phyloP scores from a whole-genome alignment of 768 basidiomycete genomes.

The Terana coerulea region DNA sequence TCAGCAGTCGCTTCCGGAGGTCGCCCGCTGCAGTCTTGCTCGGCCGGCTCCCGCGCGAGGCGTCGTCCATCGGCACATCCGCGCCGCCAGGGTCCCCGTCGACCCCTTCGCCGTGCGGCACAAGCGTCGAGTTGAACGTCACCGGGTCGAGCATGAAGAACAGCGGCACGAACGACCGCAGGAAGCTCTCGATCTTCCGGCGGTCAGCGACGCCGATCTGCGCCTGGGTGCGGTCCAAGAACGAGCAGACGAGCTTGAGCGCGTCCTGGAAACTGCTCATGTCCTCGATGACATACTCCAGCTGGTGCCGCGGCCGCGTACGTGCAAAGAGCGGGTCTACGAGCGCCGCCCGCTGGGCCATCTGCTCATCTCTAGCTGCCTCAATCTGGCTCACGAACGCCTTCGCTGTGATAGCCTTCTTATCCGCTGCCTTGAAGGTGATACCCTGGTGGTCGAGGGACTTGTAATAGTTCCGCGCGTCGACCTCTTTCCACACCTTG shows the following conservation, averaged over 20 bases:
- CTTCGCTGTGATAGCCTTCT: slow-evolving; percentile 75
- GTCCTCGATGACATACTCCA: slow-evolving; percentile 70
- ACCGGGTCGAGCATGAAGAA: slow-evolving; percentile 59
- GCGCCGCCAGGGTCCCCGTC: slow-evolving; percentile 57
- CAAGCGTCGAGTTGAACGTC: slow-evolving; percentile 67
- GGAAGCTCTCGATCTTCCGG: slow-evolving; percentile 76
- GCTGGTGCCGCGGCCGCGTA: slow-evolving; percentile 69
- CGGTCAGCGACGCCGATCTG: slow-evolving; percentile 71
- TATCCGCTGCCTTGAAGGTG: slow-evolving; percentile 86
- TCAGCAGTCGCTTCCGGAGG: slow-evolving; percentile 73
- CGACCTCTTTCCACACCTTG: slow-evolving; percentile 96
- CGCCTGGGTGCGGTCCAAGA: slow-evolving; percentile 83
- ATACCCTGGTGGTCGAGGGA: slow-evolving; percentile 92
- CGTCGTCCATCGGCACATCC: slow-evolving; percentile 33
- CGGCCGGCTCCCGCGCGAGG: slow-evolving; percentile 34
- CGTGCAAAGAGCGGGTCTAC: slow-evolving; percentile 51
- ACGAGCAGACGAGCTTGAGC: slow-evolving; percentile 84
- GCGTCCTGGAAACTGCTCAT: slow-evolving; percentile 78
- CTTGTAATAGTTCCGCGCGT: slow-evolving; percentile 90
- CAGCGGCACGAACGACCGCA: slow-evolving; percentile 44
- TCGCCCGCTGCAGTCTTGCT: slow-evolving; percentile 49
- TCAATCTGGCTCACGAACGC: slow-evolving; percentile 83
- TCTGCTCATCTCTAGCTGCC: slow-evolving; percentile 77
- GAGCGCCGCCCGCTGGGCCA: slow-evolving; percentile 63
- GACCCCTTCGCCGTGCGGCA: slow-evolving; percentile 48